Percentiles rank a stretch among this genome's conserved stretches.
phyloP scores from a whole-genome alignment of 768 basidiomycete species.

The Mycena filopes region DNA sequence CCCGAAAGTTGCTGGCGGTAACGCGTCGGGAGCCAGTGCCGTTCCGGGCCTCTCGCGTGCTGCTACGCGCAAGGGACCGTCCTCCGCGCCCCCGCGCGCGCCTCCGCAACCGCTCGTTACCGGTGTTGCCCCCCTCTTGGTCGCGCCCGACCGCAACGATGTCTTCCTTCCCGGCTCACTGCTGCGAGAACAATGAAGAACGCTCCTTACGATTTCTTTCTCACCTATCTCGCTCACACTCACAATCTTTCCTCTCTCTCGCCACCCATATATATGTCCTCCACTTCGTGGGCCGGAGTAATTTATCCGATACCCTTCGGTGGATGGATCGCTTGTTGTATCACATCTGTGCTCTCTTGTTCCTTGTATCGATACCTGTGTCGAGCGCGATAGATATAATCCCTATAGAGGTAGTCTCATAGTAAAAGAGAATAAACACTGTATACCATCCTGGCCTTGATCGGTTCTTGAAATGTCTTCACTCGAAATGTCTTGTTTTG shows the following conservation, averaged over 20 bases:
- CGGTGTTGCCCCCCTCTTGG: conserved; percentile 52
- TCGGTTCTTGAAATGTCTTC: too few species aligned
- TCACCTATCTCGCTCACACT: conserved; percentile 6
- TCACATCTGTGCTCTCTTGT: conserved; percentile 10
- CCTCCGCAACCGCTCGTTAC: conserved; percentile 60
- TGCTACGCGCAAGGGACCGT: conserved; percentile 47
- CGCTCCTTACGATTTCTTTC: conserved; percentile 16
- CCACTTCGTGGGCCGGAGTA: conserved; percentile 1
- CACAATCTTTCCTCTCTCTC: not conserved
- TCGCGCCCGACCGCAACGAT: conserved; percentile 46
- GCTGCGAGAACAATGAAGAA: conserved; percentile 59
- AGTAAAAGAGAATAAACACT: conserved; percentile 13
- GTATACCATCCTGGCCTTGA: not conserved
- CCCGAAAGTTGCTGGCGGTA: conserved; percentile 46
- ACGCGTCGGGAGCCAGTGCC: conserved; percentile 34
- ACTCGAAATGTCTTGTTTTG: not conserved
- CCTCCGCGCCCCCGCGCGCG: conserved; percentile 44
- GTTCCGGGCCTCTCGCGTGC: conserved; percentile 48
- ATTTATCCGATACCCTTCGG: not conserved
- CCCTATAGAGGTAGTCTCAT: conserved; percentile 8
- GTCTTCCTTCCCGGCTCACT: conserved; percentile 84
- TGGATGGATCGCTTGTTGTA: conserved; percentile 20
- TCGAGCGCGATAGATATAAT: conserved; percentile 16
- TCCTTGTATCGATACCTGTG: conserved; percentile 15
- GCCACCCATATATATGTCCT: not conserved